Conservation (phyloP, 345 rosid genomes). For the Sonneratia caseolaris region DNA sequence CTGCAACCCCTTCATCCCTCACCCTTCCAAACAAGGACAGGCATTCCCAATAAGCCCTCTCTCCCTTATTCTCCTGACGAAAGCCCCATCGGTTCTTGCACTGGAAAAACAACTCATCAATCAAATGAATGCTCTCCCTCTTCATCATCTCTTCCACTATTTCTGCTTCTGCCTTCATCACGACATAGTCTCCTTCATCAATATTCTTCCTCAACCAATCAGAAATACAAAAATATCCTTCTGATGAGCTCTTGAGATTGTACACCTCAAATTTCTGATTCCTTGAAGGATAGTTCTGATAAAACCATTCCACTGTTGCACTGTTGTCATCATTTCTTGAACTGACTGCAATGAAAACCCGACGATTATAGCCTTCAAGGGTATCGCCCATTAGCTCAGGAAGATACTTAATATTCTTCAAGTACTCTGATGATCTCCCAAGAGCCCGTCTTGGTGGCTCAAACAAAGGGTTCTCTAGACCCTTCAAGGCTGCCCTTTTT, state of each 20-base stretch:
- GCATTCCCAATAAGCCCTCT: constrained; percentile 47
- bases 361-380: constrained; percentile 19
- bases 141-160: constrained; percentile 26
- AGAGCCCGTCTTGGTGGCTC: constrained; percentile 30
- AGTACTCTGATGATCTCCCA: constrained; percentile 9
- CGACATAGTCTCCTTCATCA: constrained; percentile 32
- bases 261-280: constrained; percentile 24
- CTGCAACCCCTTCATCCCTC: constrained; percentile 33
- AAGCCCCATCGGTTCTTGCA: constrained; percentile 29
- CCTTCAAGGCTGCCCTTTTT: constrained; percentile 22
- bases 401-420: constrained; percentile 21
- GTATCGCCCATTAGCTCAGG: constrained; percentile 32
- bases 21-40: constrained; percentile 35
- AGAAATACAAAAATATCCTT: constrained; percentile 11
- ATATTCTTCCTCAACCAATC: constrained; percentile 27
- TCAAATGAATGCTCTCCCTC: constrained; percentile 16
- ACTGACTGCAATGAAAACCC: constrained; percentile 24
- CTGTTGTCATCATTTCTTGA: constrained; percentile 14
- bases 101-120: constrained; percentile 36
- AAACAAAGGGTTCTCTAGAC: constrained; percentile 27
- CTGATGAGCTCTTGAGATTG: constrained; percentile 8
- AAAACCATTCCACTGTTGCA: constrained; percentile 23
- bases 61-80: constrained; percentile 14
- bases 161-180: constrained; percentile 40
- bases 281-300: constrained; percentile 23